Percentiles rank a stretch among this genome's conserved stretches.
Conservation (phyloP, 176 grass and related monocot genomes). For the Phragmites australis region DNA sequence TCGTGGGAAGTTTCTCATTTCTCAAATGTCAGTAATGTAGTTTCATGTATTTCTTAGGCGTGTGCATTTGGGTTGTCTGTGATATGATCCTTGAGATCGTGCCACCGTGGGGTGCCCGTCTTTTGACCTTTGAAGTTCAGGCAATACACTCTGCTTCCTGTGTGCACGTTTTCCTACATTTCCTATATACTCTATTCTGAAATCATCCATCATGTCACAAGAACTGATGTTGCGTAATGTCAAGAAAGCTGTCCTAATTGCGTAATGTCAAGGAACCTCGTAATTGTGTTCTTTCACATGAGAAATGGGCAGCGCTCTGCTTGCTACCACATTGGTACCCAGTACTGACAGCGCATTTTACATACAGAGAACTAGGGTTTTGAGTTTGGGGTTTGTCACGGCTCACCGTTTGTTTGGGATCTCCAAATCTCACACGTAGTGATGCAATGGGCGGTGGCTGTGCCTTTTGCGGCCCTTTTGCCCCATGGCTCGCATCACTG, state of each 20-base stretch:
- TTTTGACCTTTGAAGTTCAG: conserved; percentile 17
- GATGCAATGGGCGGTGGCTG: background rate
- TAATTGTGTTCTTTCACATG: background rate
- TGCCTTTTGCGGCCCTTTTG: too few relatives aligned
- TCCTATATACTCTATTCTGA: conserved; percentile 8
- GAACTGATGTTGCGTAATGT: conserved; percentile 31
- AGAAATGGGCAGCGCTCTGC: background rate
- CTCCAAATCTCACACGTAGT: background rate
- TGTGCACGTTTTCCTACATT: background rate
- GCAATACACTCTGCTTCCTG: conserved; percentile 15
- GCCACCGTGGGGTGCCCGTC: conserved; percentile 17
- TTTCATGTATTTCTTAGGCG: conserved; percentile 12
- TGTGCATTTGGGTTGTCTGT: conserved; percentile 19
- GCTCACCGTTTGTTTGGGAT: background rate
- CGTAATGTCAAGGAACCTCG: background rate
- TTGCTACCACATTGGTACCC: background rate
- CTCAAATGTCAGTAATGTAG: conserved; percentile 38
- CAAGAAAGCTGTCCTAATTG: conserved; percentile 5
- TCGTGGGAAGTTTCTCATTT: conserved; percentile 29
- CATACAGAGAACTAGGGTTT: background rate
- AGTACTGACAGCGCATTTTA: background rate
- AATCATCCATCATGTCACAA: conserved; percentile 25
- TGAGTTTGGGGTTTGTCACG: background rate
- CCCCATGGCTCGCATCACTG: background rate
- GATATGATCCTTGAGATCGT: conserved; percentile 18